phyloP scores from a whole-genome alignment of 495 filamentous ascomycete genomes.

The Sporormia fimetaria region DNA sequence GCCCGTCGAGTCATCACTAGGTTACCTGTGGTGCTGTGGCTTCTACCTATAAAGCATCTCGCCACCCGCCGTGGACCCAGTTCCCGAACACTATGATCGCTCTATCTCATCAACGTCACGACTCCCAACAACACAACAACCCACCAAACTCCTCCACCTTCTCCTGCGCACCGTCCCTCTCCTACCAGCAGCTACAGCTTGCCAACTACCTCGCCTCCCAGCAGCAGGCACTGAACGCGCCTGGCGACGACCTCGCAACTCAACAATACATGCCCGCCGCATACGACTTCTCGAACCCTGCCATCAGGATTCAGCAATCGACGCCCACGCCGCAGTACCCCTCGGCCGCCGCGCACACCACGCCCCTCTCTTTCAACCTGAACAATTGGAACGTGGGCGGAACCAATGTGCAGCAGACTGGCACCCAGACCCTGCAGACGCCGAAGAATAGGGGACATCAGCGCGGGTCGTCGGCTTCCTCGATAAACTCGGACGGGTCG shows the following conservation, averaged over 20 bases:
- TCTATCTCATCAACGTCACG: slow-evolving; percentile 23
- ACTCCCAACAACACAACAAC: slow-evolving; percentile 11
- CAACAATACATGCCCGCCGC: slow-evolving; percentile 25
- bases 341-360: slow-evolving; percentile 15
- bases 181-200: slow-evolving; percentile 21
- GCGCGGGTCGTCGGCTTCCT: slow-evolving; percentile 31
- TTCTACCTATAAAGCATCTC: slow-evolving; percentile 20
- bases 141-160: slow-evolving; percentile 18
- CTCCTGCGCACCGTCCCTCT: slow-evolving; percentile 1
- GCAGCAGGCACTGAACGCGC: slow-evolving; percentile 16
- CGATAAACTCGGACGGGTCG: slow-evolving; percentile 30
- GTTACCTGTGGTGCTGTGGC: slow-evolving; percentile 5
- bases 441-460: slow-evolving; percentile 26
- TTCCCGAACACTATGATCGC: slow-evolving; percentile 19
- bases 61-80: slow-evolving; percentile 22
- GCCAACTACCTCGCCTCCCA: slow-evolving; percentile 23
- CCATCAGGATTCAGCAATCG: slow-evolving; percentile 28
- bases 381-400: slow-evolving; percentile 17
- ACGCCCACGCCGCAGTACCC: slow-evolving; percentile 24
- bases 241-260: slow-evolving; percentile 1
- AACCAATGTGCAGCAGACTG: slow-evolving; percentile 17
- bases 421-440: slow-evolving; percentile 20
- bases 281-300: slow-evolving; percentile 23
- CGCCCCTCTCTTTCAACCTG: slow-evolving; percentile 10
- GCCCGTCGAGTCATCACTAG: slow-evolving; percentile 10